Base-by-base conservation (phyloP, 257 asterid species). In the Capsicum chinense region DNA sequence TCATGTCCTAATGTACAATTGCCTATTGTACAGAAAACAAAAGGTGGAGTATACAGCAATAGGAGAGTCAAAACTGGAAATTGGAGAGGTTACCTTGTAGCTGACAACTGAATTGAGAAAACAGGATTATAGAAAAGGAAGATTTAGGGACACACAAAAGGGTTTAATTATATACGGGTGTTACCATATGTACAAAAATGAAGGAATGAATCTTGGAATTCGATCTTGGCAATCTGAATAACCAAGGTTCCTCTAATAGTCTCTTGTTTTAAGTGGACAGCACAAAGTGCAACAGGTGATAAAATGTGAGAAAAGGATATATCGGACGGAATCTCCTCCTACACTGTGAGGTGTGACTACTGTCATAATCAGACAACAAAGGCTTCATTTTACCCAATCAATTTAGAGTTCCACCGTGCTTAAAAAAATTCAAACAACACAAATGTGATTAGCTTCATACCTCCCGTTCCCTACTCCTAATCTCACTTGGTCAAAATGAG, bases 401-500 rank as follows among this genome's bases (percentile, higher is more conserved):
- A 69, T 33, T 16, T 42, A 69, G 33, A 69, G 56, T 69, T 69
- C 56, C 33, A 39, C 56, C 16, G 15, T 69, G 12, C 79, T 11
- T 3, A 9, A 42, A 39, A 16, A 42, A 42, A 7, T 7, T 15
- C 79, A 69, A 1, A 16, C 78, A 5, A 15, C 54, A 16, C 26
- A 13, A 68, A 37, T 68, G 3, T 0, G 26, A 15, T 39, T 8
- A 39, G 78, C n/a, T 68, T 68, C 16, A 68, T 42, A 39, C 78
- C 78, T 15, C 54, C 64, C 9, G 5, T 59, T 59, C 73, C 19
- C 5, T 66, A 66, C 47, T 73, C 42, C 80, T 21, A 12, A 48
- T 73, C 47, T 71, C 79, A 71, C 58, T 47, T 11, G 80, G 60
- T 73, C n/a, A 48, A 74, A 74, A 50, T 21, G n/a, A 26, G 50